Evolutionary conservation across 83 land plant species (phyloP).

Genomic region (Thuja plicata): DNA sequence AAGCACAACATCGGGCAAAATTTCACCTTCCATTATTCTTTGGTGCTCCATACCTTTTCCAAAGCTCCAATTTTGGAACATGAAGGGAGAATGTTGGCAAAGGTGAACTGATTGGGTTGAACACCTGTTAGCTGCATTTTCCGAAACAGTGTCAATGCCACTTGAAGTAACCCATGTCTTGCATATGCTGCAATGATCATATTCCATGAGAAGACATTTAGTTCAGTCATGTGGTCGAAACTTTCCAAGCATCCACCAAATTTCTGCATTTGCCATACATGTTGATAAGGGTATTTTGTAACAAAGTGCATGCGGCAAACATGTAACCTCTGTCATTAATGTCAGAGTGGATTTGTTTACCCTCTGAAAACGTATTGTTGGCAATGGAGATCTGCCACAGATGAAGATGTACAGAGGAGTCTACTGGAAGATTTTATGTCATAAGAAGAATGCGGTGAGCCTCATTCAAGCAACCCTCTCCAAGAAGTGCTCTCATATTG

Average conservation of each 20-base stretch:
- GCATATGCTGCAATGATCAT: constrained; percentile 1
- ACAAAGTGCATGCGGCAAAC: background rate
- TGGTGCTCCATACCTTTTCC: background rate
- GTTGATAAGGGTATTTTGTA: background rate
- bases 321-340: background rate
- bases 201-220: constrained; percentile 1
- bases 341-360: background rate
- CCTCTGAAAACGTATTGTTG: background rate
- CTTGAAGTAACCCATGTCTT: background rate
- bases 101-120: background rate
- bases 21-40: background rate
- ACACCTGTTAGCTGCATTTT: background rate
- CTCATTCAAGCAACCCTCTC: background rate
- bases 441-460: background rate
- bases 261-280: background rate
- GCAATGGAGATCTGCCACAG: background rate
- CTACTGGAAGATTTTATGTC: background rate
- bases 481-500: background rate
- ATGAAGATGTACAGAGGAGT: background rate
- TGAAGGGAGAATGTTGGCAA: background rate
- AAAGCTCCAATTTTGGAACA: constrained; percentile 7
- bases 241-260: background rate
- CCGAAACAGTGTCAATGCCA: background rate
- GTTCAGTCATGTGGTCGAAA: constrained; percentile 5
- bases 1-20: background rate